phyloP scores from a whole-genome alignment of 352 stramenopile species.

The Globisporangium heterothallicum region DNA sequence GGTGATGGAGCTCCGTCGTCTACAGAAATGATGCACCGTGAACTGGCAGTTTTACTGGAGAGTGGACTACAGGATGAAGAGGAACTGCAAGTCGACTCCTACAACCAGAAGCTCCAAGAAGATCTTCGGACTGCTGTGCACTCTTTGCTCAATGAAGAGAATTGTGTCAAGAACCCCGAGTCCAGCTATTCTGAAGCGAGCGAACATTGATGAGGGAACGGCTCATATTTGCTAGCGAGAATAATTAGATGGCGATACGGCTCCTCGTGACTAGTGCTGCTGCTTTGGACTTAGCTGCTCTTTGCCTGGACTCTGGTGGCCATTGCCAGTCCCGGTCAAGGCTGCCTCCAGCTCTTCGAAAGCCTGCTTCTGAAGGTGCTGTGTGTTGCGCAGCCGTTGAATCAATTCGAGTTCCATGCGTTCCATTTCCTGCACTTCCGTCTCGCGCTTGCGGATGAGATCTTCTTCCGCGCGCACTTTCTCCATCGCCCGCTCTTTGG shows the following conservation, averaged over 20 bases:
- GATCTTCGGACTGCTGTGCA: not conserved
- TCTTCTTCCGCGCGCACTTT: constrained; percentile 67
- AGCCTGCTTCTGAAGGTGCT: constrained; percentile 81
- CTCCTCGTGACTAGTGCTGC: constrained; percentile 4
- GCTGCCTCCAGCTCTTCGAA: constrained; percentile 82
- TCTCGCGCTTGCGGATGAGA: constrained; percentile 44
- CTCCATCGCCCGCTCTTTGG: constrained; percentile 51
- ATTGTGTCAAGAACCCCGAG: too few relatives aligned
- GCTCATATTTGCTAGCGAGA: not conserved
- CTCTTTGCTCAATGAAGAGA: not conserved
- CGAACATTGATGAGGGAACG: too few relatives aligned
- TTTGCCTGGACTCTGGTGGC: constrained; percentile 23
- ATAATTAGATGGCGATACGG: not conserved
- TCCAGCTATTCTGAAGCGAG: too few relatives aligned
- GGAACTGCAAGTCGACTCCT: too few relatives aligned
- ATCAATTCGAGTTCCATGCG: constrained; percentile 77
- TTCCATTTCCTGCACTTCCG: constrained; percentile 80
- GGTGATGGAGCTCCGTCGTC: not conserved
- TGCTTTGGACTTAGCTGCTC: constrained; percentile 19
- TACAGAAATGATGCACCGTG: too few relatives aligned
- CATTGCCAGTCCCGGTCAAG: constrained; percentile 39
- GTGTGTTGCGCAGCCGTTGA: constrained; percentile 72
- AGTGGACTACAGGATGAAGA: too few relatives aligned
- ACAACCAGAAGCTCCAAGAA: constrained; percentile 10
- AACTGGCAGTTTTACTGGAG: too few relatives aligned